phyloP scores from a whole-genome alignment of 768 basidiomycete genomes.

The Termitomyces sp. region DNA sequence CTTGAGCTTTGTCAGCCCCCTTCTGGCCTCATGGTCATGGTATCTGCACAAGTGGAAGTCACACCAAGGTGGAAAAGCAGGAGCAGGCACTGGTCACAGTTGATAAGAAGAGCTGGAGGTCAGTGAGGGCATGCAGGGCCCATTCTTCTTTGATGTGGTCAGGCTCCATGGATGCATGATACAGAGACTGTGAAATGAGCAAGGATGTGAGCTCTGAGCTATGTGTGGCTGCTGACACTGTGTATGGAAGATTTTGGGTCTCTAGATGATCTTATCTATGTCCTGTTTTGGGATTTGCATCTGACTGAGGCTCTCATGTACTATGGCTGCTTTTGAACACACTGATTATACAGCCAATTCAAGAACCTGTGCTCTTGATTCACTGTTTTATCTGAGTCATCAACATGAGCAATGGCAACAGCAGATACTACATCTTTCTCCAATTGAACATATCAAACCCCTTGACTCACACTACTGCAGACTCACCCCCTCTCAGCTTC shows the following conservation, averaged over 20 bases:
- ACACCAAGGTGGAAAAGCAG: background rate
- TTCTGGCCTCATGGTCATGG: background rate
- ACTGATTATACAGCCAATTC: too few relatives aligned
- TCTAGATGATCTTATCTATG: background rate
- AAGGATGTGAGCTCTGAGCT: too few relatives aligned
- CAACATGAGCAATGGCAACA: background rate
- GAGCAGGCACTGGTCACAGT: background rate
- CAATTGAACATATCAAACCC: too few relatives aligned
- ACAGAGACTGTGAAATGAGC: too few relatives aligned
- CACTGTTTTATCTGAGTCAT: too few relatives aligned
- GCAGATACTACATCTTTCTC: background rate
- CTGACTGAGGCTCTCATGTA: too few relatives aligned
- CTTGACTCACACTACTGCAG: background rate
- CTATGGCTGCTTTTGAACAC: too few relatives aligned
- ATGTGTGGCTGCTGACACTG: too few relatives aligned
- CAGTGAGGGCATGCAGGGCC: background rate
- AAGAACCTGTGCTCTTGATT: too few relatives aligned
- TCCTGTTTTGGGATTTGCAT: background rate
- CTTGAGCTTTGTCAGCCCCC: background rate
- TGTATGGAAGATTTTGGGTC: background rate
- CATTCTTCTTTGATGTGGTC: background rate
- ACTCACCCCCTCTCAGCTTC: slow-evolving; percentile 10
- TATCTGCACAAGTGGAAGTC: background rate
- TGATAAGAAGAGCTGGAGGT: background rate
- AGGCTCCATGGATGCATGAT: background rate